phyloP scores from a whole-genome alignment of 2,329 filamentous ascomycete genomes.

The Xylaria sp. region DNA sequence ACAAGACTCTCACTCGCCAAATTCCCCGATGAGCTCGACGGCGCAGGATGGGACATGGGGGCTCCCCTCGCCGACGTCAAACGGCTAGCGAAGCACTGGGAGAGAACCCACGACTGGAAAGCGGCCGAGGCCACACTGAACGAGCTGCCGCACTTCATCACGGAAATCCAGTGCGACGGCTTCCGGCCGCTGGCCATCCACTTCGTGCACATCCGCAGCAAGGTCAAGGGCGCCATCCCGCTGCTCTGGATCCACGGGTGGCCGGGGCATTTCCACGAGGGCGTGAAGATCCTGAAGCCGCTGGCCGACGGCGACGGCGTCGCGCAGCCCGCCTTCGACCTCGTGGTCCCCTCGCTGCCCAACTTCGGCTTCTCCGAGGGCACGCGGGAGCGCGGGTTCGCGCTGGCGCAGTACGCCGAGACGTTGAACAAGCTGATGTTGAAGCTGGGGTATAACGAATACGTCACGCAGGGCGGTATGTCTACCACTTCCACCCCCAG shows the following conservation, averaged over 20 bases:
- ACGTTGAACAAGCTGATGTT: slow-evolving; percentile 75
- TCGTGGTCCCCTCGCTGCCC: slow-evolving; percentile 68
- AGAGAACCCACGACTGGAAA: slow-evolving; percentile 52
- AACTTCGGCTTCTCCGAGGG: slow-evolving; percentile 62
- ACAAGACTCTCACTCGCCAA: slow-evolving; percentile 50
- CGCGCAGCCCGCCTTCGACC: slow-evolving; percentile 60
- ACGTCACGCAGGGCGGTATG: slow-evolving; percentile 53
- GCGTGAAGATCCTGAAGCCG: slow-evolving; percentile 68
- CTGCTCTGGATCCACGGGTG: slow-evolving; percentile 54
- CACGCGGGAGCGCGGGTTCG: slow-evolving; percentile 64
- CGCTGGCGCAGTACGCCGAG: slow-evolving; percentile 70
- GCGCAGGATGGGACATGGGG: slow-evolving; percentile 54
- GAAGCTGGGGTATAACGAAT: slow-evolving; percentile 72
- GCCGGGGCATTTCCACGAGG: slow-evolving; percentile 77
- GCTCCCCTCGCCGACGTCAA: slow-evolving; percentile 52
- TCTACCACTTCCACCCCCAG: neutral
- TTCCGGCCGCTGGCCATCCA: slow-evolving; percentile 54
- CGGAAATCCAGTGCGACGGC: slow-evolving; percentile 52
- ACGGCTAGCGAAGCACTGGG: slow-evolving; percentile 52
- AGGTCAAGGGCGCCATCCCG: slow-evolving; percentile 48
- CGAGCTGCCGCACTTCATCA: slow-evolving; percentile 51
- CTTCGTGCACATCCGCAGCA: slow-evolving; percentile 53
- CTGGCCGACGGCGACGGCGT: slow-evolving; percentile 53
- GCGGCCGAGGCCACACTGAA: slow-evolving; percentile 52
- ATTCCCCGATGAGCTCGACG: slow-evolving; percentile 55